These are phyloP conservation scores for Leptodermis oblonga DNA, from an alignment of 257 asterid genomes.

Conservation along the genomic window DNA sequence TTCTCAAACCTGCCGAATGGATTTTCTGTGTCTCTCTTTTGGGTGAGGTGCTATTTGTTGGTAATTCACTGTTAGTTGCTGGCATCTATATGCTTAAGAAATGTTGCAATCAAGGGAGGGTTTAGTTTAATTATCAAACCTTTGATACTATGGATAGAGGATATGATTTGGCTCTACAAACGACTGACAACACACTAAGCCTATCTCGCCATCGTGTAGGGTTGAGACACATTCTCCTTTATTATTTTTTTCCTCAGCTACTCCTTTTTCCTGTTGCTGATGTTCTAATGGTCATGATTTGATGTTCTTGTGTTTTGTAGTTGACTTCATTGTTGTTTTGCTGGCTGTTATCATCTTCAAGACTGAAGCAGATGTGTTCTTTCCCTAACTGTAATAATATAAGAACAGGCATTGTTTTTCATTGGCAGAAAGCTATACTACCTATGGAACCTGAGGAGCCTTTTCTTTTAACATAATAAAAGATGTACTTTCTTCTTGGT, in stretches of 20 bases:
- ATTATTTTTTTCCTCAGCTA: neutral
- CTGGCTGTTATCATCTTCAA: neutral
- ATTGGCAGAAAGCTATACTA: neutral
- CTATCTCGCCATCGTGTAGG: no score
- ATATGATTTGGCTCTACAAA: neutral
- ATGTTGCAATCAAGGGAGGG: neutral
- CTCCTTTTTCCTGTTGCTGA: neutral
- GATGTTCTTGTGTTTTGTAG: neutral
- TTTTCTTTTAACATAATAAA: neutral
- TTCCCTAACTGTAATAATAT: neutral
- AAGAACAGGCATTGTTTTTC: neutral
- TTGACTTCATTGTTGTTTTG: neutral
- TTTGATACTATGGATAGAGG: neutral
- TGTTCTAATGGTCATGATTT: neutral
- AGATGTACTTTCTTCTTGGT: neutral
- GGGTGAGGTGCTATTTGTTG: neutral
- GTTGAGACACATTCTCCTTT: no score
- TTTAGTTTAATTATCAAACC: neutral
- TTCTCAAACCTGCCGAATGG: neutral
- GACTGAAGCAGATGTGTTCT: neutral
- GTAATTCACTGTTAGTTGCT: neutral
- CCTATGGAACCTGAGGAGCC: neutral
- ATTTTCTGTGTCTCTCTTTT: neutral
- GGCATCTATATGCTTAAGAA: neutral
- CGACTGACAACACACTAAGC: no score